These are phyloP conservation scores for Incumbomyces delicatus DNA, from an alignment of 2,329 filamentous ascomycete genomes.

Conservation along the genomic window DNA sequence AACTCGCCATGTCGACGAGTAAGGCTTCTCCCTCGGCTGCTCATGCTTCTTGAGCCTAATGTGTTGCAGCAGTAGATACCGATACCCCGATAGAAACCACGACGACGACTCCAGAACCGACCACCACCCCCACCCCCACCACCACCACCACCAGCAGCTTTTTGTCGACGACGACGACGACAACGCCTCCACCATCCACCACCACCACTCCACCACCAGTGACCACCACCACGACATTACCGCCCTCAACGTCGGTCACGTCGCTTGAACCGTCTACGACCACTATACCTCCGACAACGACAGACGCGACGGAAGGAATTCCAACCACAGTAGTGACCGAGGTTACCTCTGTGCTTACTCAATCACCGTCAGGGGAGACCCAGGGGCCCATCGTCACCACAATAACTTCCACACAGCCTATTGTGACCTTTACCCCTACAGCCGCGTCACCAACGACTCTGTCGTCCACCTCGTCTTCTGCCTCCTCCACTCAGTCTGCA, in stretches of 20 bases:
- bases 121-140: neutral
- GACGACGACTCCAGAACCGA: neutral
- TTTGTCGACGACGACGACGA: neutral
- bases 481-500: slow-evolving; percentile 19
- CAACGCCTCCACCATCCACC: neutral
- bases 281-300: slow-evolving; percentile 2
- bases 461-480: slow-evolving; percentile 19
- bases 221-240: slow-evolving; percentile 17
- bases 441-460: slow-evolving; percentile 10
- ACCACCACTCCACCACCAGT: slow-evolving; percentile 12
- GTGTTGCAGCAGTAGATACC: neutral
- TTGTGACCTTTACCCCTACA: slow-evolving; percentile 22
- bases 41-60: neutral
- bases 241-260: slow-evolving; percentile 12
- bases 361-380: slow-evolving; percentile 12
- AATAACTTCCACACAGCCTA: slow-evolving; percentile 22
- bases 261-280: slow-evolving; percentile 4
- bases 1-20: slow-evolving; percentile 3
- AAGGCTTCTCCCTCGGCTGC: neutral
- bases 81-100: neutral
- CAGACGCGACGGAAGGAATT: neutral
- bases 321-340: slow-evolving; percentile 13
- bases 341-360: slow-evolving; percentile 17
- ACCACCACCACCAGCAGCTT: neutral
- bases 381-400: slow-evolving; percentile 15